Percentiles rank a stretch among this genome's conserved stretches.
Conservation (phyloP, 73 alveolate species). For the Tetrahymena elliotti region DNA sequence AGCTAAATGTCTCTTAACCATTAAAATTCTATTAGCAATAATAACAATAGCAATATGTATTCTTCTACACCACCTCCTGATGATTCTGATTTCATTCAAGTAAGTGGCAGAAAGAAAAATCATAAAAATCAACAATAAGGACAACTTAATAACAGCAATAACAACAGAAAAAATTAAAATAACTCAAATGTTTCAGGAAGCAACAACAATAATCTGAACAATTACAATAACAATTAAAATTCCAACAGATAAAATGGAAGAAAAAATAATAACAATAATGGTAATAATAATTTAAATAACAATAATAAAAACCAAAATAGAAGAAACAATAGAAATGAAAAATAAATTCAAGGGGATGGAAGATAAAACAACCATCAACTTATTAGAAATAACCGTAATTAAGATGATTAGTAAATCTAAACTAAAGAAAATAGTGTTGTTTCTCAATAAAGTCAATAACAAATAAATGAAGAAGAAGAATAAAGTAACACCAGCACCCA, state of each 20-base stretch:
- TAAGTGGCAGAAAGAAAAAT: background rate
- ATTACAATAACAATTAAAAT: background rate
- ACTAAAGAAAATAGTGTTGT: background rate
- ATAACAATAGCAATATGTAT: background rate
- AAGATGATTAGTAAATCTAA: background rate
- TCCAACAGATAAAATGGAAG: background rate
- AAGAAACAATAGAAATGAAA: background rate
- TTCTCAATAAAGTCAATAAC: background rate
- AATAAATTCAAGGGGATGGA: background rate
- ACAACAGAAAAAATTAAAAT: background rate
- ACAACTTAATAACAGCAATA: background rate
- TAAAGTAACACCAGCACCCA: background rate
- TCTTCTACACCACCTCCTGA: background rate
- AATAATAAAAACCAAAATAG: background rate
- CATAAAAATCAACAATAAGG: background rate
- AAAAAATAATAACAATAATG: background rate
- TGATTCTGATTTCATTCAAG: background rate
- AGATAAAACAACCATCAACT: background rate
- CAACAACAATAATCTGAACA: background rate
- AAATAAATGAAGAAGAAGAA: background rate
- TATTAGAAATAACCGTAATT: background rate
- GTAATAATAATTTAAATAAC: background rate
- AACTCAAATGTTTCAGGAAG: background rate
- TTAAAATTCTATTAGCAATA: background rate
- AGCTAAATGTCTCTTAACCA: background rate